Base-by-base conservation (phyloP, 1,284 basidiomycete genomes). In the Cryptococcus neoformans region DNA sequence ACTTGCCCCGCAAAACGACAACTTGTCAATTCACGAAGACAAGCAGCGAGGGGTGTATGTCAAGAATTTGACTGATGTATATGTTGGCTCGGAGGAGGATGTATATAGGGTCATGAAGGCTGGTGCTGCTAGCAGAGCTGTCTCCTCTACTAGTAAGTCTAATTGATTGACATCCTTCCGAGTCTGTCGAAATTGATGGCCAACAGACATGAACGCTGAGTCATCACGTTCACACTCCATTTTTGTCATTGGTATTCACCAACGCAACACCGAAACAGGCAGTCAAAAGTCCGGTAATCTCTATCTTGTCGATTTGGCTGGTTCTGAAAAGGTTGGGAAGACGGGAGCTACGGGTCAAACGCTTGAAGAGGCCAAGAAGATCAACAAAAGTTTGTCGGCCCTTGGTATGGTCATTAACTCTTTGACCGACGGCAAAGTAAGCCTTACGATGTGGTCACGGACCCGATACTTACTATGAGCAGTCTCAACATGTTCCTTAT, bases 401-500 rank as follows among this genome's bases (percentile, higher is more conserved):
- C 84, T 99, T 60, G 96, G 96, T 49, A 99, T 99, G 94, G 96
- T 99, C 74, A 99, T 99, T 78, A 99, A 99, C 70, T 90, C 95
- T 3, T 81, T 99, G 59, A 99, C 96, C 2, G 96, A 99, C 72
- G 84, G 88, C 60, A 98, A 97, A 84, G 93, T 89, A 63, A 51
- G 83, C 10, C 17, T 17, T 12, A 21, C 48, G 14, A 28, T 9
- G 14, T 36, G 44, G 28, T 28, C 16, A 49, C 48, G 6, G 46
- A 54, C 58, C 34, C 10, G 9, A 51, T 9, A 44, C 47, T 41
- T 61, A 45, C 52, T 34, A 16, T 1, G 55, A 41, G 63, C 48
- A 98, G 93, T 90, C 92, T 12, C 91, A 92, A 65, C 94, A 99
- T 74, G 90, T 99, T 56, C 96, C 96, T 0, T 99, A 99, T 72